A percentile compares a stretch with the other conserved stretches of the same genome.
Conservation (phyloP, 2,329 filamentous ascomycete species). For the Pyricularia pennisetigena region DNA sequence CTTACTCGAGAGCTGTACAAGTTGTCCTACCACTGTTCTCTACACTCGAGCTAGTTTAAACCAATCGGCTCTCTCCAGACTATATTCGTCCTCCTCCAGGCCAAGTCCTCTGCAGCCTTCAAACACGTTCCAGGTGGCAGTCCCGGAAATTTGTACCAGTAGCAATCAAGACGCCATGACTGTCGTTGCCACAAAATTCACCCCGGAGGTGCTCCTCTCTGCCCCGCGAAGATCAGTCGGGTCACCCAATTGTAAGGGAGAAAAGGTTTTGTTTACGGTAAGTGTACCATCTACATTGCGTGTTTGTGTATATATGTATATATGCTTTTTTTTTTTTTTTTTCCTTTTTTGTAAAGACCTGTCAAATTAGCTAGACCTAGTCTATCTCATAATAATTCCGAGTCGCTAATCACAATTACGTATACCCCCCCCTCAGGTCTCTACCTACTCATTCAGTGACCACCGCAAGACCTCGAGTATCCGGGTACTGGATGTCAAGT, state of each 20-base stretch:
- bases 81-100: neutral
- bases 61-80: neutral
- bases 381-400: neutral
- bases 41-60: neutral
- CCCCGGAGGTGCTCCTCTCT: constrained; percentile 66
- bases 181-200: constrained; percentile 60
- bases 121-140: neutral
- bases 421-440: constrained; percentile 46
- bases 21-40: neutral
- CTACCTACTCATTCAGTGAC: constrained; percentile 69
- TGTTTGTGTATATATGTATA: neutral
- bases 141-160: neutral
- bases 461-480: constrained; percentile 62
- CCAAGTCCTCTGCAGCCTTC: neutral
- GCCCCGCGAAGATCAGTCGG: constrained; percentile 64
- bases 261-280: constrained; percentile 55
- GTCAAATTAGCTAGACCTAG: neutral
- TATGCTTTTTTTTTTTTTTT: no score
- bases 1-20: neutral
- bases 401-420: neutral
- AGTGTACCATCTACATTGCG: constrained; percentile 8
- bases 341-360: neutral
- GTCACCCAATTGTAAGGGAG: constrained; percentile 58
- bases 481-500: constrained; percentile 57
- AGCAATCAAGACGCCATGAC: constrained; percentile 44